Conservation (phyloP, 2,329 filamentous ascomycete genomes). For the Leptoxyphium fumago region DNA sequence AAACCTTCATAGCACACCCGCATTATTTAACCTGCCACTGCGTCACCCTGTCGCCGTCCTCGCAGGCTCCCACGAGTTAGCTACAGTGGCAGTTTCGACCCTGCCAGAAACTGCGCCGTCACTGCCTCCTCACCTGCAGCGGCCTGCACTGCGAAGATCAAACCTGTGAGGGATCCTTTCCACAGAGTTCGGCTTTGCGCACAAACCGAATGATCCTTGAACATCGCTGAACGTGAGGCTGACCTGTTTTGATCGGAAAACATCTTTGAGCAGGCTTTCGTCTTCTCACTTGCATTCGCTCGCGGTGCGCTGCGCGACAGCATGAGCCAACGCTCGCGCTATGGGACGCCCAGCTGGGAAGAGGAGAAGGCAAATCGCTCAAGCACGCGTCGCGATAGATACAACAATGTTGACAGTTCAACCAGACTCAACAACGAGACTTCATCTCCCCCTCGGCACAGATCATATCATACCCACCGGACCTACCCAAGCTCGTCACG, state of each 20-base stretch:
- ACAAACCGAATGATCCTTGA: neutral
- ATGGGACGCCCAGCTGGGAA: conserved; percentile 35
- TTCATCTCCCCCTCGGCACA: conserved; percentile 20
- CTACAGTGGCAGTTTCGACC: too few species aligned
- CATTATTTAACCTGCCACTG: too few species aligned
- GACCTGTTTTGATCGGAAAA: neutral
- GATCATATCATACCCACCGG: conserved; percentile 1
- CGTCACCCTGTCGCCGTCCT: too few species aligned
- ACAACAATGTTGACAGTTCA: conserved; percentile 81
- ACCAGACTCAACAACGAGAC: conserved; percentile 46
- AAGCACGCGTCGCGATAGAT: conserved; percentile 53
- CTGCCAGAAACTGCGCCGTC: too few species aligned
- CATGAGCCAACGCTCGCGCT: conserved; percentile 27
- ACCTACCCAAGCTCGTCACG: conserved; percentile 8
- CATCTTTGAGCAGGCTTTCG: neutral
- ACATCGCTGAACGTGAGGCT: neutral
- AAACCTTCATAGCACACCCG: too few species aligned
- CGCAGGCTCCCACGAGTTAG: too few species aligned
- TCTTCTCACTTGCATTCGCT: neutral
- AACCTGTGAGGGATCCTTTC: neutral
- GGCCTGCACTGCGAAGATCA: neutral
- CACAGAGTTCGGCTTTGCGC: neutral
- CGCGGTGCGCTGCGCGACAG: conserved; percentile 5
- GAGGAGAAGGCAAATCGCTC: conserved; percentile 76
- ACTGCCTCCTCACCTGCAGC: neutral